Percentiles rank a stretch among this genome's conserved stretches.
Evolutionary conservation across 2,329 filamentous ascomycete species (phyloP).

Genomic region (Sporothrix pallida): DNA sequence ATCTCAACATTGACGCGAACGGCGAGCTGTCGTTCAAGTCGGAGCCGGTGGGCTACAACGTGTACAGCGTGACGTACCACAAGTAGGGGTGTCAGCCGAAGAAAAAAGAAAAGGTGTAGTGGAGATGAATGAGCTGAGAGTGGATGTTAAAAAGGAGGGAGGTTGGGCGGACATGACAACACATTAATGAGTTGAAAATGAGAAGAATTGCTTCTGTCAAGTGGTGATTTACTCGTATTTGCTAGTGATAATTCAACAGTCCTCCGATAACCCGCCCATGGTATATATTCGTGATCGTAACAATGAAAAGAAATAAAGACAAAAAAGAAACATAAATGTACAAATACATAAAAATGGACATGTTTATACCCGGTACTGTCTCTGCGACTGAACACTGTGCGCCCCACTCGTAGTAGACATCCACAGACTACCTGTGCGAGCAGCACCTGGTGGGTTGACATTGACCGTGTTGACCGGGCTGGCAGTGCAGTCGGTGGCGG

Average conservation of each 20-base stretch:
- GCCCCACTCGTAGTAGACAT: background rate
- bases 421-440: slow-evolving; percentile 16
- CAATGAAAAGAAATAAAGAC: background rate
- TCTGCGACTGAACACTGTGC: background rate
- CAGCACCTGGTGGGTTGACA: background rate
- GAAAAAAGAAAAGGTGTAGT: background rate
- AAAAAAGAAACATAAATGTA: background rate
- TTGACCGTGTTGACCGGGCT: background rate
- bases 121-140: too few relatives aligned
- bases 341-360: background rate
- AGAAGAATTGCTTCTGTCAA: background rate
- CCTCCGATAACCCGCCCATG: background rate
- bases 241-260: background rate
- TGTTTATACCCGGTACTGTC: background rate
- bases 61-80: slow-evolving; percentile 41
- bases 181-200: background rate
- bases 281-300: background rate
- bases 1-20: slow-evolving; percentile 37
- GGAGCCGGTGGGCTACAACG: slow-evolving; percentile 36
- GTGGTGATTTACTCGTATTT: background rate
- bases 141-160: background rate
- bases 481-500: background rate
- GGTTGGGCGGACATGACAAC: background rate
- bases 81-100: background rate
- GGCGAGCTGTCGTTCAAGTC: slow-evolving; percentile 37